Conservation (phyloP, 2,329 filamentous ascomycete genomes). For the Trichoderma koningii region DNA sequence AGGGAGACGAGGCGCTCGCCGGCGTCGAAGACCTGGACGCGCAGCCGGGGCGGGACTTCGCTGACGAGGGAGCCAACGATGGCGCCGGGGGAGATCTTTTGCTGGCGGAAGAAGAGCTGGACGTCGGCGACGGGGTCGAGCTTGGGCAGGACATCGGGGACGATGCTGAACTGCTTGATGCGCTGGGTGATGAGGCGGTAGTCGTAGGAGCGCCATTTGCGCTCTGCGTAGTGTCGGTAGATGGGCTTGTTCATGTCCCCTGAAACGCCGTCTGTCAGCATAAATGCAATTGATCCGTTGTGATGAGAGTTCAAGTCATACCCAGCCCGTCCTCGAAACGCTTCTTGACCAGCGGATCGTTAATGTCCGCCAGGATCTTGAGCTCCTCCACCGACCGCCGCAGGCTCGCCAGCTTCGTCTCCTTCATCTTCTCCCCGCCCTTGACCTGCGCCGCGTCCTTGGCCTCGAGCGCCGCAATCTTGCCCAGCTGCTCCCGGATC, state of each 20-base stretch:
- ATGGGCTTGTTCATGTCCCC: conserved; percentile 96
- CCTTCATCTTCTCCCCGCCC: conserved; percentile 66
- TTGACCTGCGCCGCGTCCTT: conserved; percentile 57
- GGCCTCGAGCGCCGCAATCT: conserved; percentile 68
- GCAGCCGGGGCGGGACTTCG: conserved; percentile 72
- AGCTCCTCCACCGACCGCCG: conserved; percentile 70
- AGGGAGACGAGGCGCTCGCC: conserved; percentile 82
- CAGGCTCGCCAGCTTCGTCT: conserved; percentile 69
- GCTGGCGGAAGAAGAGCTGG: conserved; percentile 74
- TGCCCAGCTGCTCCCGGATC: conserved; percentile 67
- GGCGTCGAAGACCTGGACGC: conserved; percentile 80
- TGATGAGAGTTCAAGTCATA: conserved; percentile 41
- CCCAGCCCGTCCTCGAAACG: conserved; percentile 89
- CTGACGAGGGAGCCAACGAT: conserved; percentile 75
- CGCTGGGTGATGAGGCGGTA: conserved; percentile 80
- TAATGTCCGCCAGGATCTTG: conserved; percentile 90
- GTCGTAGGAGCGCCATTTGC: conserved; percentile 85
- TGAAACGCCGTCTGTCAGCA: conserved; percentile 46
- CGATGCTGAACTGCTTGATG: conserved; percentile 80
- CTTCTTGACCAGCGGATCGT: conserved; percentile 91
- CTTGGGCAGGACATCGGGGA: conserved; percentile 83
- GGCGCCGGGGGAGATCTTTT: conserved; percentile 72
- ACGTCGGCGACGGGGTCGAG: conserved; percentile 80
- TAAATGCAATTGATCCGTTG: not conserved
- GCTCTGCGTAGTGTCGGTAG: conserved; percentile 84